These are phyloP conservation scores for Suillus decipiens DNA, from an alignment of 768 basidiomycete genomes.

Conservation along the genomic window DNA sequence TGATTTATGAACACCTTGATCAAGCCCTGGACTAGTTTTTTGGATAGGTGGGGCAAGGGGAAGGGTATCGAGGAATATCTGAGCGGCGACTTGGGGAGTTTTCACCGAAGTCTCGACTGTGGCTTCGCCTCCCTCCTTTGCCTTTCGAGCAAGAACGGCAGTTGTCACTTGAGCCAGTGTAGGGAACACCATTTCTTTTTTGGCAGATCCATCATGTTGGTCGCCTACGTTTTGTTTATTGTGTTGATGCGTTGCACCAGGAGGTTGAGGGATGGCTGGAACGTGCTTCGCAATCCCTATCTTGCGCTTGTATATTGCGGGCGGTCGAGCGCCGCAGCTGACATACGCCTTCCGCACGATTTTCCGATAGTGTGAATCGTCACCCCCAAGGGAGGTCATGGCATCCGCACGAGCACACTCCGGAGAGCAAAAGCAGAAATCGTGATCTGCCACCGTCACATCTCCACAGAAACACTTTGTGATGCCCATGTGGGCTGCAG, in stretches of 20 bases:
- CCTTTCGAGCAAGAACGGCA: slow-evolving; percentile 1
- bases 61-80: not conserved
- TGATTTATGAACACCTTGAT: not conserved
- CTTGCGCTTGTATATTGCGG: not conserved
- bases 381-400: not conserved
- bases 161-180: not conserved
- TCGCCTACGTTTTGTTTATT: not conserved
- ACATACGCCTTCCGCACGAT: slow-evolving; percentile 5
- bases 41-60: not conserved
- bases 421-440: slow-evolving; percentile 10
- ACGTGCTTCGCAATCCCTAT: not conserved
- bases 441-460: slow-evolving; percentile 5
- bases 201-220: not conserved
- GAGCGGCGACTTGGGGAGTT: not conserved
- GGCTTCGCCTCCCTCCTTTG: not conserved
- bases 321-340: not conserved
- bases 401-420: slow-evolving; percentile 10
- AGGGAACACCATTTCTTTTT: not conserved
- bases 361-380: slow-evolving; percentile 10
- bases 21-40: not conserved
- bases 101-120: not conserved
- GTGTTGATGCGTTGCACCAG: not conserved
- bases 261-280: not conserved
- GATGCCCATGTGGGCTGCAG: not conserved
- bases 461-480: slow-evolving; percentile 7